Conservation (phyloP, 169 alveolate genomes). For the Eimeria sp. region DNA sequence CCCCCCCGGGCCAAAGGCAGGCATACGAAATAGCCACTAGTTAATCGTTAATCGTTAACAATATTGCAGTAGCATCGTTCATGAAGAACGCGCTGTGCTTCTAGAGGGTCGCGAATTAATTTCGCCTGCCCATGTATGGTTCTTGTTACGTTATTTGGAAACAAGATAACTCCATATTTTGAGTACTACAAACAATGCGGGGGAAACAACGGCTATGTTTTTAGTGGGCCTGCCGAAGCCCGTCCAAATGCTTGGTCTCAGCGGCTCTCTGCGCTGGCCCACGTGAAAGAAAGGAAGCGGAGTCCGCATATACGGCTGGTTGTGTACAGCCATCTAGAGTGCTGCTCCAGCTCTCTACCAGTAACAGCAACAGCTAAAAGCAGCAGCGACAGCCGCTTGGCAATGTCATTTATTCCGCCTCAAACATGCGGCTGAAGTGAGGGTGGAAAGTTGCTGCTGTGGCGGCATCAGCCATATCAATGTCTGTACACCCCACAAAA, state of each 20-base stretch:
- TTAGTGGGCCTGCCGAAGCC: not conserved
- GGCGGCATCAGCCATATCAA: conserved; percentile 49
- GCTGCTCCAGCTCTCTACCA: not conserved
- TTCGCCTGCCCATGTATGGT: not conserved
- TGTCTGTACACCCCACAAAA: conserved; percentile 17
- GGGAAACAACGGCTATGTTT: not conserved
- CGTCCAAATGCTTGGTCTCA: not conserved
- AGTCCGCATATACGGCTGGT: not conserved
- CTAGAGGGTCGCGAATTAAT: not conserved
- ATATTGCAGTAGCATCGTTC: not conserved
- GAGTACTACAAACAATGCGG: not conserved
- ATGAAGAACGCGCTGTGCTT: not conserved
- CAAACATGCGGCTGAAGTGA: conserved; percentile 46
- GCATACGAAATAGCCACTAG: not conserved
- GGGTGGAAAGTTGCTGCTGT: conserved; percentile 75
- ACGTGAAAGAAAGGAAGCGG: not conserved
- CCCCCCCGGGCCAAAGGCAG: no score
- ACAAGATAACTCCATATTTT: not conserved
- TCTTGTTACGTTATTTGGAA: not conserved
- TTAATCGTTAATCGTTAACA: not conserved
- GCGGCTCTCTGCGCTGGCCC: not conserved
- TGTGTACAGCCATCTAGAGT: not conserved
- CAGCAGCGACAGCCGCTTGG: not conserved
- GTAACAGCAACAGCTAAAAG: not conserved
- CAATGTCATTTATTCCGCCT: conserved; percentile 2